Percentiles rank a stretch among this genome's conserved stretches.
These are phyloP conservation scores for Trichoderma harzianum DNA, from an alignment of 2,329 filamentous ascomycete species.

Conservation along the genomic window DNA sequence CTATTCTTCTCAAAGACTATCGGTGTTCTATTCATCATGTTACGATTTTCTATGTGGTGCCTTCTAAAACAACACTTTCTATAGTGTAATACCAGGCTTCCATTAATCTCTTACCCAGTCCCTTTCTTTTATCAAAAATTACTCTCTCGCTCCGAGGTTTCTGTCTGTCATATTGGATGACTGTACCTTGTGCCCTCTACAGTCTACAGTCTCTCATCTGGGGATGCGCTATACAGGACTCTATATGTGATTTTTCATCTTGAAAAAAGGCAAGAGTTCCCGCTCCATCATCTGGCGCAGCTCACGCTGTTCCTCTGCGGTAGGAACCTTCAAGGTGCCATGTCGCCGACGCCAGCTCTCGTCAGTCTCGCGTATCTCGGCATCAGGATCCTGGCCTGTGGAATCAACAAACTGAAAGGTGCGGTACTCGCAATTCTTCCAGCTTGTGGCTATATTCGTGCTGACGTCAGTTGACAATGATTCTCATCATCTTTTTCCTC, in stretches of 20 bases:
- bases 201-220: neutral
- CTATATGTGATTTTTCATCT: conserved; percentile 1
- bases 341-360: conserved; percentile 46
- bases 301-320: conserved; percentile 45
- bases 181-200: neutral
- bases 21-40: neutral
- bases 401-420: conserved; percentile 61
- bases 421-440: conserved; percentile 70
- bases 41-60: neutral
- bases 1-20: neutral
- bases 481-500: neutral
- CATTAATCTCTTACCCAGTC: neutral
- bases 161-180: neutral
- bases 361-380: conserved; percentile 46
- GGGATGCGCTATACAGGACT: neutral
- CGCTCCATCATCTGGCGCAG: conserved; percentile 33
- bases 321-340: conserved; percentile 40
- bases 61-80: neutral
- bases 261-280: conserved; percentile 20
- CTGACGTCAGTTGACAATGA: neutral
- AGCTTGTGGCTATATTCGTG: conserved; percentile 59
- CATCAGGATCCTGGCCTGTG: conserved; percentile 46
- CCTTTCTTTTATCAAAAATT: neutral
- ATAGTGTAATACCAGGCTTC: neutral
- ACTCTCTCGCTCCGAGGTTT: neutral